A percentile compares a stretch with the other conserved stretches of the same genome.
These are phyloP conservation scores for Penicillium corylophilum DNA, from an alignment of 2,329 filamentous ascomycete genomes.

Conservation along the genomic window DNA sequence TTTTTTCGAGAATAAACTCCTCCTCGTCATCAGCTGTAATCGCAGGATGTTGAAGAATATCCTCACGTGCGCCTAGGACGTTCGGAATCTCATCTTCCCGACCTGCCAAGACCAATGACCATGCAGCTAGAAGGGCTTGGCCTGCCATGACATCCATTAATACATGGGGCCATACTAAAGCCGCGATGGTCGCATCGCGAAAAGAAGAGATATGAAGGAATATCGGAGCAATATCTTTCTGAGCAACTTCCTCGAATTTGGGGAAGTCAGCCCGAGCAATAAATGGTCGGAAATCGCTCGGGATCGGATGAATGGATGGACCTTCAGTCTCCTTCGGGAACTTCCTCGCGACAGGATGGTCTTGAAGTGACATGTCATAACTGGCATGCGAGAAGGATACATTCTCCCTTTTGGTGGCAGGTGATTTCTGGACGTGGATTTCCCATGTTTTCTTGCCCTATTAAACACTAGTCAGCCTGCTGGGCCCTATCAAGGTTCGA, in stretches of 20 bases:
- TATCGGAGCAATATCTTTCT: constrained; percentile 3
- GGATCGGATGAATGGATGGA: constrained; percentile 8
- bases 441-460: constrained; percentile 8
- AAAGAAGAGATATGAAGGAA: constrained; percentile 13
- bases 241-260: constrained; percentile 4
- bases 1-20: constrained; percentile 5
- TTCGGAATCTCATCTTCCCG: constrained; percentile 5
- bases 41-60: constrained; percentile 4
- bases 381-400: constrained; percentile 11
- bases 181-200: constrained; percentile 11
- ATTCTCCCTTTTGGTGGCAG: background rate
- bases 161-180: constrained; percentile 12
- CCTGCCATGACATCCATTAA: constrained; percentile 13
- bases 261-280: constrained; percentile 9
- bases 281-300: constrained; percentile 7
- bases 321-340: constrained; percentile 5
- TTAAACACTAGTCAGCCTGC: background rate
- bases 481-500: background rate
- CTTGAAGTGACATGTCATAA: constrained; percentile 8
- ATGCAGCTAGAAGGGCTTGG: constrained; percentile 7
- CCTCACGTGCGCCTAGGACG: constrained; percentile 8
- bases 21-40: background rate
- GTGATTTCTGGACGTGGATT: constrained; percentile 2
- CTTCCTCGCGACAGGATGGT: constrained; percentile 6
- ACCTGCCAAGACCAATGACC: constrained; percentile 9